Evolutionary conservation across 257 asterid species (phyloP).

Genomic region (Solanum piurae): DNA sequence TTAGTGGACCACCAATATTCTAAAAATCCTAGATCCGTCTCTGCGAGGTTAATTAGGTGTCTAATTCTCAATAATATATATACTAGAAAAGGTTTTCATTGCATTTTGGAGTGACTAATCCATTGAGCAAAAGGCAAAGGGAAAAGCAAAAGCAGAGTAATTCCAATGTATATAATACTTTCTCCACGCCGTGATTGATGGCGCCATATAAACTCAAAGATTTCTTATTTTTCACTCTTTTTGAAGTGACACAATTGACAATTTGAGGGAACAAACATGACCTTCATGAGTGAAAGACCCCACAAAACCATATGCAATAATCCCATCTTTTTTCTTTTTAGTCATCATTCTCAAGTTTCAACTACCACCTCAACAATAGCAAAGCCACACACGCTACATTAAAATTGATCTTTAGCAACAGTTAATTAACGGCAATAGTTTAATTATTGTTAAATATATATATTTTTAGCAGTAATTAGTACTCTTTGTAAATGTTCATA

Average conservation of each 20-base stretch:
- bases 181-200: conserved; percentile 24
- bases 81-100: background rate
- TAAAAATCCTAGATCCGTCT: background rate
- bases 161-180: background rate
- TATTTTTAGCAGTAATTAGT: too few relatives aligned
- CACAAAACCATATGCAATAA: background rate
- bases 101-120: background rate
- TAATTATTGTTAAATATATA: too few relatives aligned
- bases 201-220: background rate
- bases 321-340: background rate
- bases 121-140: background rate
- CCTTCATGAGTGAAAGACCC: conserved; percentile 4
- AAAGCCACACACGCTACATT: background rate
- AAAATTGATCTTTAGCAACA: too few relatives aligned
- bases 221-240: conserved; percentile 24
- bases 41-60: background rate
- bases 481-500: rapidly evolving
- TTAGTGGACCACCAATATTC: background rate
- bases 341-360: conserved; percentile 16
- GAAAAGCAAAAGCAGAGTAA: background rate
- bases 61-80: background rate
- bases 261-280: background rate
- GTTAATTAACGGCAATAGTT: rapidly evolving
- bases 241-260: background rate
- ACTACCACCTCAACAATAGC: conserved; percentile 6